Percentiles rank a stretch among this genome's conserved stretches.
Evolutionary conservation across 805 yeast genomes (phyloP).

Genomic region (Starmerella bombi): DNA sequence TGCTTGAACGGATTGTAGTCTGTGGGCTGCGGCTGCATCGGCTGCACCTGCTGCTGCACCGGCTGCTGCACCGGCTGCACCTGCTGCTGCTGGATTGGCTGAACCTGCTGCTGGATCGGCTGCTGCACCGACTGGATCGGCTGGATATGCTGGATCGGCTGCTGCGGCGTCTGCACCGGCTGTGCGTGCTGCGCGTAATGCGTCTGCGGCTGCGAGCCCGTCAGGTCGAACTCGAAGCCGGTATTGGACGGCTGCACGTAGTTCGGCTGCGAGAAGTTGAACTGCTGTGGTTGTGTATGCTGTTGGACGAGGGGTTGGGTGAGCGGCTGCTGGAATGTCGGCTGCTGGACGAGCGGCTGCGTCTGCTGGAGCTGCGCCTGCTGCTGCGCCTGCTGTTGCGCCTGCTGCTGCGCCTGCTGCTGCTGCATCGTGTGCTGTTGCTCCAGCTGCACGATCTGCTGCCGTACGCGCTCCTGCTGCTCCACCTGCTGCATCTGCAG

Average conservation of each 20-base stretch:
- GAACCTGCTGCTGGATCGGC: constrained; percentile 1
- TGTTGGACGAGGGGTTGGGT: too few relatives aligned
- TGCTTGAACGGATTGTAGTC: constrained; percentile 20
- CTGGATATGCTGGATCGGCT: constrained; percentile 16
- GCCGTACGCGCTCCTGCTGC: constrained; percentile 21
- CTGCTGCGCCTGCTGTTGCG: constrained; percentile 20
- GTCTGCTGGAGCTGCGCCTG: constrained; percentile 15
- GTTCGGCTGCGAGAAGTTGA: constrained; percentile 20
- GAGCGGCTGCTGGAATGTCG: constrained; percentile 8
- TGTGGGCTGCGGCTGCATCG: constrained; percentile 22
- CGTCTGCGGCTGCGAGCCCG: neutral
- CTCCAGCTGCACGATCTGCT: constrained; percentile 20
- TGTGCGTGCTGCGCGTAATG: neutral
- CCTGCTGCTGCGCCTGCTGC: constrained; percentile 14
- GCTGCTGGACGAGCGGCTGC: constrained; percentile 6
- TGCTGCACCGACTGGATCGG: constrained; percentile 4
- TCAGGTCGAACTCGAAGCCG: neutral
- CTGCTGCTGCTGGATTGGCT: neutral
- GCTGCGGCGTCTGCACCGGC: constrained; percentile 2
- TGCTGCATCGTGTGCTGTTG: constrained; percentile 20
- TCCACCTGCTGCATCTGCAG: constrained; percentile 22
- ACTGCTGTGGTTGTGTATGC: too few relatives aligned
- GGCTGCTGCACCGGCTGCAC: constrained; percentile 6
- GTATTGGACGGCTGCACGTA: constrained; percentile 16
- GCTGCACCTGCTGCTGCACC: constrained; percentile 29